These are phyloP conservation scores for Xylaria acuta DNA, from an alignment of 495 filamentous ascomycete genomes.

Conservation along the genomic window DNA sequence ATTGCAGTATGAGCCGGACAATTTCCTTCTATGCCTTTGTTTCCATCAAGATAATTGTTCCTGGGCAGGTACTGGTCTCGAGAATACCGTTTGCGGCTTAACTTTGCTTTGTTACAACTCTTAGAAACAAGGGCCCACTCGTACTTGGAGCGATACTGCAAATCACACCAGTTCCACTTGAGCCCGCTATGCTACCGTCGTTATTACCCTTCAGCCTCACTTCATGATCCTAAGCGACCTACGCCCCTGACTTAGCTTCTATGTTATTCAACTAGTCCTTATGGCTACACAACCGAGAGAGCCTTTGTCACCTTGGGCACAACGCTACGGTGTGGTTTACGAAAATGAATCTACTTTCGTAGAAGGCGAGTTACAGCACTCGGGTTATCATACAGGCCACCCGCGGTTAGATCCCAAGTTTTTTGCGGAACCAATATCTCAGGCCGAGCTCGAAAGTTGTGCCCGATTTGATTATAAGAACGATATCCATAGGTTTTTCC, in stretches of 20 bases:
- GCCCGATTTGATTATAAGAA: background rate
- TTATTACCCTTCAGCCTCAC: background rate
- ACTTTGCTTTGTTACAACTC: background rate
- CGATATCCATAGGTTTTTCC: background rate
- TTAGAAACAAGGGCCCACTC: background rate
- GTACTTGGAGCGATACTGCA: background rate
- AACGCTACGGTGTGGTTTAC: background rate
- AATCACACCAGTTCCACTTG: background rate
- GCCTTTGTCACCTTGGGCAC: conserved; percentile 11
- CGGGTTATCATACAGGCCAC: background rate
- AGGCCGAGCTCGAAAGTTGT: background rate
- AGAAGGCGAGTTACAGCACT: background rate
- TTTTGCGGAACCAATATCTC: background rate
- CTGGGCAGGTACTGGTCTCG: background rate
- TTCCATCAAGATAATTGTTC: background rate
- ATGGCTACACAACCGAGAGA: conserved; percentile 5
- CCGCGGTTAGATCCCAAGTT: conserved; percentile 7
- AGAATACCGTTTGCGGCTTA: background rate
- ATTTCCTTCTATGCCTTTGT: background rate
- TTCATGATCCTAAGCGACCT: background rate
- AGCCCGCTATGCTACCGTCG: background rate
- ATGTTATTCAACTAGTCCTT: background rate
- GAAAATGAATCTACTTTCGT: background rate
- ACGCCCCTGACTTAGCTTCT: background rate
- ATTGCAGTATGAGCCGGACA: background rate